Conservation (phyloP, 1,284 basidiomycete species). For the Meripilus lineatus region DNA sequence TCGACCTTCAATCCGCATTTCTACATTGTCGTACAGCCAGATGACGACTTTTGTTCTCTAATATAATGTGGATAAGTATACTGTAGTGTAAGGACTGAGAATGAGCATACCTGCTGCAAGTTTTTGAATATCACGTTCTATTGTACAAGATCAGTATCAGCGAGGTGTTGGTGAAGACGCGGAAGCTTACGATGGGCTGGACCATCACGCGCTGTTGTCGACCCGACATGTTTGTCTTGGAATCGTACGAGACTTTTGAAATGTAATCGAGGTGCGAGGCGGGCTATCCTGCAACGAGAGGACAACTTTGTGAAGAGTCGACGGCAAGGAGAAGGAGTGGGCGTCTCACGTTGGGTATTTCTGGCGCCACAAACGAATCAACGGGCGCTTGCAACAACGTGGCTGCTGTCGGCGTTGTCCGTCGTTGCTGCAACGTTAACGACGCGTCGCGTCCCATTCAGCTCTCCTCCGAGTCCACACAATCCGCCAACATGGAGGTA, state of each 20-base stretch:
- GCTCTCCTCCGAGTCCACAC: constrained; percentile 15
- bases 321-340: too few relatives aligned
- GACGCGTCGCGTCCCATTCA: constrained; percentile 26
- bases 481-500: constrained; percentile 32
- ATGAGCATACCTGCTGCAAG: constrained; percentile 68
- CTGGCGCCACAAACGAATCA: too few relatives aligned
- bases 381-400: too few relatives aligned
- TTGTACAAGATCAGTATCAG: constrained; percentile 12
- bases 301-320: too few relatives aligned
- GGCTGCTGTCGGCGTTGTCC: too few relatives aligned
- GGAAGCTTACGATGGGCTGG: constrained; percentile 84
- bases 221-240: constrained; percentile 68
- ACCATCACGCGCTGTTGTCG: constrained; percentile 96
- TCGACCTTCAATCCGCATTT: constrained; percentile 95
- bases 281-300: too few relatives aligned
- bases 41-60: constrained; percentile 87
- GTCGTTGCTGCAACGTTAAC: constrained; percentile 8
- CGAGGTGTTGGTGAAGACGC: not conserved
- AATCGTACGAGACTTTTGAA: too few relatives aligned
- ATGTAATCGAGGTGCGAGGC: too few relatives aligned
- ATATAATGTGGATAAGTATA: constrained; percentile 11
- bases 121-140: constrained; percentile 99
- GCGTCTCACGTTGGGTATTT: too few relatives aligned
- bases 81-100: not conserved
- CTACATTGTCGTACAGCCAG: constrained; percentile 97